Evolutionary conservation across 805 yeast species (phyloP).

Genomic region (Saturnispora diversa): DNA sequence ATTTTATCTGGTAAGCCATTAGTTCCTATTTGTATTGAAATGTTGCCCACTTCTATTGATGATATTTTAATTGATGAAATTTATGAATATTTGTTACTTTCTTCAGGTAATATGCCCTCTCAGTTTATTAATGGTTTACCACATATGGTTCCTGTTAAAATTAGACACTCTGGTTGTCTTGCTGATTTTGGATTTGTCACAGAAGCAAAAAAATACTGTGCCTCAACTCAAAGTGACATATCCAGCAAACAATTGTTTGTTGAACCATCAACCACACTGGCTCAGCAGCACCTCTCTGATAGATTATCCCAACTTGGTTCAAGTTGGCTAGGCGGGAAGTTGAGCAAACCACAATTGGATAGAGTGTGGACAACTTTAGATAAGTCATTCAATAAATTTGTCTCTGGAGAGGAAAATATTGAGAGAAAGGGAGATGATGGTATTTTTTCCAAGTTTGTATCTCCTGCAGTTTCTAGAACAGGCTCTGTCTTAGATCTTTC

Average conservation of each 20-base stretch:
- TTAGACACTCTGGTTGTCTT: constrained; percentile 58
- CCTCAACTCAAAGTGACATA: constrained; percentile 35
- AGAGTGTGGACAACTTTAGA: constrained; percentile 85
- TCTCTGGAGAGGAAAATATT: constrained; percentile 72
- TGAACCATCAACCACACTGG: constrained; percentile 28
- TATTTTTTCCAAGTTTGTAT: constrained; percentile 60
- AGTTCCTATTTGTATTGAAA: constrained; percentile 17
- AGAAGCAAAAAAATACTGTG: constrained; percentile 59
- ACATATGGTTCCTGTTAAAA: constrained; percentile 51
- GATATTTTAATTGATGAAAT: constrained; percentile 55
- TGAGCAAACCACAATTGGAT: constrained; percentile 36
- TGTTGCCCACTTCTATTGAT: constrained; percentile 31
- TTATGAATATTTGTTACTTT: constrained; percentile 47
- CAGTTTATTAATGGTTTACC: constrained; percentile 31
- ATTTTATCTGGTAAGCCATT: constrained; percentile 27
- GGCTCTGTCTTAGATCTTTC: constrained; percentile 34
- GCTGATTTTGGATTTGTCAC: constrained; percentile 56
- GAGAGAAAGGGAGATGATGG: constrained; percentile 38
- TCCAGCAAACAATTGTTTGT: constrained; percentile 32
- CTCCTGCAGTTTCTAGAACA: constrained; percentile 55
- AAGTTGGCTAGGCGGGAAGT: constrained; percentile 67
- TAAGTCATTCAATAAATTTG: constrained; percentile 67
- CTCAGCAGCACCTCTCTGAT: constrained; percentile 34
- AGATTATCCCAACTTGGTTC: constrained; percentile 41
- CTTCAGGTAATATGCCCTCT: constrained; percentile 29